Percentiles rank a stretch among this genome's conserved stretches.
Conservation (phyloP, 495 filamentous ascomycete species). For the Astrothelium subdiscretum region DNA sequence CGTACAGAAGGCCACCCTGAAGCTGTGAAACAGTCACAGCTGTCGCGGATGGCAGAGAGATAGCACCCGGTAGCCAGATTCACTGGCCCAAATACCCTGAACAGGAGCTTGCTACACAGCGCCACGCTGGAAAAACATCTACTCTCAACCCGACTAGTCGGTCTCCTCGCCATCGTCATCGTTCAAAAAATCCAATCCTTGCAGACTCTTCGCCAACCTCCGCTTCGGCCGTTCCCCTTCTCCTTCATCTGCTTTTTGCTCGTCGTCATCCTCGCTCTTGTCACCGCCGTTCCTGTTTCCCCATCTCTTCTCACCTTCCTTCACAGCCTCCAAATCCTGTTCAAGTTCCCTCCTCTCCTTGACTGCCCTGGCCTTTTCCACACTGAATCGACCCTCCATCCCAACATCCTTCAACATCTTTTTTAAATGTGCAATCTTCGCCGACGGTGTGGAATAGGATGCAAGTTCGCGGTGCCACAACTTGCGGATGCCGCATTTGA, state of each 20-base stretch:
- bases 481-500: constrained; percentile 90
- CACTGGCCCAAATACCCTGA: neutral
- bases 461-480: constrained; percentile 77
- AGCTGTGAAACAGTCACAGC: neutral
- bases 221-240: constrained; percentile 26
- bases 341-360: constrained; percentile 72
- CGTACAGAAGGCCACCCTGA: constrained; percentile 1
- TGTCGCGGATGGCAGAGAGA: neutral
- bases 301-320: constrained; percentile 68
- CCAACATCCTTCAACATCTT: constrained; percentile 66
- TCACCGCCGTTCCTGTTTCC: constrained; percentile 41
- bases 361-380: constrained; percentile 72
- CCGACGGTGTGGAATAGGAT: constrained; percentile 60
- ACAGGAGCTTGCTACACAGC: no score
- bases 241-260: constrained; percentile 30
- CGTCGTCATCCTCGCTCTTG: constrained; percentile 32
- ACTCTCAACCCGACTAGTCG: no score
- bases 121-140: no score
- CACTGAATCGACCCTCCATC: constrained; percentile 78
- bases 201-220: constrained; percentile 24
- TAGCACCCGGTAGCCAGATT: neutral
- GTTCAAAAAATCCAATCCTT: constrained; percentile 42
- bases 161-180: constrained; percentile 39
- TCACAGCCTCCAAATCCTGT: constrained; percentile 70
- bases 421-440: constrained; percentile 74